Percentiles rank a stretch among this genome's conserved stretches.
Evolutionary conservation across 805 yeast genomes (phyloP).

Genomic region (Nakazawaea ambrosiae): DNA sequence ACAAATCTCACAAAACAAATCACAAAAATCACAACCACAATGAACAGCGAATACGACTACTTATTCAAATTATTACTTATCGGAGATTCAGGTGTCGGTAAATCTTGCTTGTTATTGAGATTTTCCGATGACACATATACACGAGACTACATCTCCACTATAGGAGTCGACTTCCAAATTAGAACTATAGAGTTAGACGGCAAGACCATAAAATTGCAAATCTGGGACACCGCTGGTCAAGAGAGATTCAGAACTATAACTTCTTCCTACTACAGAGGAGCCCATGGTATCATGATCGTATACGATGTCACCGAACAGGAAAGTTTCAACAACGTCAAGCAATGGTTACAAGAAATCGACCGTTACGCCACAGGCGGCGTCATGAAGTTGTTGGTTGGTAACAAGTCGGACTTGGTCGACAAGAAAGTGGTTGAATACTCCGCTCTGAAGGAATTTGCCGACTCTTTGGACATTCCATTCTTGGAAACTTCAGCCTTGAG

Average conservation of each 20-base stretch:
- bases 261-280: conserved; percentile 95
- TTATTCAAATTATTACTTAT: conserved; percentile 89
- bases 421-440: conserved; percentile 94
- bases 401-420: conserved; percentile 90
- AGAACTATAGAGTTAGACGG: conserved; percentile 93
- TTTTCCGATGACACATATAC: conserved; percentile 97
- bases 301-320: conserved; percentile 98
- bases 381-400: conserved; percentile 91
- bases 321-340: conserved; percentile 91
- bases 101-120: conserved; percentile 88
- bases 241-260: conserved; percentile 98
- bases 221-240: conserved; percentile 99
- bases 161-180: conserved; percentile 92
- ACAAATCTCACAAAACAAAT: too few species aligned
- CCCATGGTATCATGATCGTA: conserved; percentile 96
- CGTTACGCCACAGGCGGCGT: conserved; percentile 98
- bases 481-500: conserved; percentile 94
- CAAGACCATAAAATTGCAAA: conserved; percentile 93
- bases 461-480: conserved; percentile 88
- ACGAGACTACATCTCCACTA: conserved; percentile 93
- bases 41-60: conserved; percentile 97
- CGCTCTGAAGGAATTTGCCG: conserved; percentile 96
- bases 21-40: conserved; percentile 17
- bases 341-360: conserved; percentile 98
- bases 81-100: conserved; percentile 98